Evolutionary conservation across 1,284 basidiomycete genomes (phyloP).

Genomic region (Tilletia caries): DNA sequence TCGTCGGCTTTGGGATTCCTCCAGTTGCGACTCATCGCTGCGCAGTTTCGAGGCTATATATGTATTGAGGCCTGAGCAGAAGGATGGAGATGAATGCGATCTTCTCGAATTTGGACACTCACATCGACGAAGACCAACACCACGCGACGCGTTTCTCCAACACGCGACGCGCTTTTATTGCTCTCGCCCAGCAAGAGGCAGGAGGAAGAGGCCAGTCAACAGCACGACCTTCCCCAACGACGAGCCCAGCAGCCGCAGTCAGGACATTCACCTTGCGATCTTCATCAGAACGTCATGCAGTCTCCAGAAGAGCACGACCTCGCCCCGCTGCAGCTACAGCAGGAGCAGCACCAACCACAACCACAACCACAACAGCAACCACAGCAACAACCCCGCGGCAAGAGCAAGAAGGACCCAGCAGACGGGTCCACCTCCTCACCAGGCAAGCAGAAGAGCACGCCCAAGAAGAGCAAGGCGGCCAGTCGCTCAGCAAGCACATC

Average conservation of each 20-base stretch:
- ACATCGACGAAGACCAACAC: not conserved
- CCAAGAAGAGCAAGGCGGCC: not conserved
- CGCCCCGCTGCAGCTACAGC: not conserved
- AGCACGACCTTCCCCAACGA: too few species aligned
- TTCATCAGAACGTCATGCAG: too few species aligned
- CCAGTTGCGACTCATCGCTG: slow-evolving; percentile 4
- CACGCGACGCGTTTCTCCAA: not conserved
- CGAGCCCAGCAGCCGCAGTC: too few species aligned
- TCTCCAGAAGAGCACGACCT: too few species aligned
- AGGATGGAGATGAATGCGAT: not conserved
- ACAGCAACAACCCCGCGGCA: not conserved
- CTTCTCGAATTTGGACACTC: not conserved
- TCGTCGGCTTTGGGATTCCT: not conserved
- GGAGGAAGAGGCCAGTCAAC: too few species aligned
- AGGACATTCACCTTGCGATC: too few species aligned
- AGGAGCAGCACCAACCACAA: not conserved
- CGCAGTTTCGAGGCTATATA: too few species aligned
- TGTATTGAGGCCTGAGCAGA: too few species aligned
- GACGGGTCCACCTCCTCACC: not conserved
- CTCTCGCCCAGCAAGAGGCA: too few species aligned
- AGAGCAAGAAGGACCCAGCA: too few species aligned
- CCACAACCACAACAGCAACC: not conserved
- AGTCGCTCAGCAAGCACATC: too few species aligned
- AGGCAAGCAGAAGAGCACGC: not conserved
- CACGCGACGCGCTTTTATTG: slow-evolving; percentile 5